A percentile compares a stretch with the other conserved stretches of the same genome.
Evolutionary conservation across 495 filamentous ascomycete species (phyloP).

Genomic region (Talaromyces stipitatus): DNA sequence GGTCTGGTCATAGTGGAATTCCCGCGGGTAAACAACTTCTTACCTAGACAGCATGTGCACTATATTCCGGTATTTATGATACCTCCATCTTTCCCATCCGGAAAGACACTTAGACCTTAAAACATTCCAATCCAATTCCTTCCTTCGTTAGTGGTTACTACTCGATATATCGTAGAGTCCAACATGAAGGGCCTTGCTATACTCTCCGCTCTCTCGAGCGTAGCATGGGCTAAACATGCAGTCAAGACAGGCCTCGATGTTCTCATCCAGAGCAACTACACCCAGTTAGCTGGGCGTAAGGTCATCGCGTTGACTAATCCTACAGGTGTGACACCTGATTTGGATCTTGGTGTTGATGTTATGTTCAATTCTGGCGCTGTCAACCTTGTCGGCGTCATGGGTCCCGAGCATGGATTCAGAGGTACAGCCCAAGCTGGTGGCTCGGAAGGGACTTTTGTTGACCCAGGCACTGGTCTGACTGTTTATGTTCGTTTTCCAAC

Average conservation of each 20-base stretch:
- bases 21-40: too few species aligned
- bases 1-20: too few species aligned
- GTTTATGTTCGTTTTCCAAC: neutral
- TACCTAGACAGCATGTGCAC: too few species aligned
- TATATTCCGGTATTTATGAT: too few species aligned
- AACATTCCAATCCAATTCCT: neutral
- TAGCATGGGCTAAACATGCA: slow-evolving; percentile 1
- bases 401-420: slow-evolving; percentile 5
- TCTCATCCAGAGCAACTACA: neutral
- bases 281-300: slow-evolving; percentile 1
- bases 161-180: neutral
- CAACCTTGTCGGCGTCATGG: slow-evolving; percentile 5
- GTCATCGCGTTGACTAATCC: slow-evolving; percentile 5
- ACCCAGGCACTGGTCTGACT: slow-evolving; percentile 3
- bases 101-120: too few species aligned
- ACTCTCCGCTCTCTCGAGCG: neutral
- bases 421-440: slow-evolving; percentile 5
- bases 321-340: neutral
- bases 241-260: slow-evolving; percentile 3
- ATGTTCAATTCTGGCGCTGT: slow-evolving; percentile 5
- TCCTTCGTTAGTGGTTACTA: neutral
- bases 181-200: neutral
- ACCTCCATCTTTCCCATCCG: too few species aligned
- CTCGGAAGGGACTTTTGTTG: slow-evolving; percentile 6
- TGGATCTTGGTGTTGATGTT: slow-evolving; percentile 6